Evolutionary conservation across 352 stramenopile genomes (phyloP).

Genomic region (Globisporangium acanthophoron): DNA sequence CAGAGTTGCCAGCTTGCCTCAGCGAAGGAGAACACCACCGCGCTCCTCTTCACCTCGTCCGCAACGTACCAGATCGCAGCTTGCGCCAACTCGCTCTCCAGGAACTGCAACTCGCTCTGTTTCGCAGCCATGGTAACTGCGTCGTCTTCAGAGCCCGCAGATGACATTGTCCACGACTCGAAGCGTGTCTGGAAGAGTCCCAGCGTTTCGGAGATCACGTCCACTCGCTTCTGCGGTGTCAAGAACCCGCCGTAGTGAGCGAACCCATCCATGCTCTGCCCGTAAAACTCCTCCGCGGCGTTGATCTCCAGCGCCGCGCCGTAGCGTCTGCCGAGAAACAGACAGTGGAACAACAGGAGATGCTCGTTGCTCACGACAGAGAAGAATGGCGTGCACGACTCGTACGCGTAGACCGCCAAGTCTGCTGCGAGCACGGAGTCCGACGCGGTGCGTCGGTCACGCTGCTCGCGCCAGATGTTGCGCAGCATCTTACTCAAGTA

Average conservation of each 20-base stretch:
- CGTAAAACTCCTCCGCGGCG: slow-evolving; percentile 47
- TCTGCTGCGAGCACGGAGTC: slow-evolving; percentile 20
- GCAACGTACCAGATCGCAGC: slow-evolving; percentile 25
- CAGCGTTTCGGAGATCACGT: slow-evolving; percentile 42
- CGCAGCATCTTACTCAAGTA: slow-evolving; percentile 47
- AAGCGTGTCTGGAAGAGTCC: slow-evolving; percentile 39
- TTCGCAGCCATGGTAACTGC: background rate
- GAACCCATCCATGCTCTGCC: slow-evolving; percentile 27
- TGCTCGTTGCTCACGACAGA: slow-evolving; percentile 64
- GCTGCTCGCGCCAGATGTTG: slow-evolving; percentile 42
- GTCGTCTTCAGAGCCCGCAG: slow-evolving; percentile 12
- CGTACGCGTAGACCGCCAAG: slow-evolving; percentile 60
- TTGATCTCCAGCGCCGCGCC: slow-evolving; percentile 5
- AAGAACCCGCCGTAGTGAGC: slow-evolving; percentile 35
- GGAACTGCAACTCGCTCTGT: slow-evolving; percentile 30
- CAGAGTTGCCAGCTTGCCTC: slow-evolving; percentile 7
- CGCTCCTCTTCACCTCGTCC: slow-evolving; percentile 15
- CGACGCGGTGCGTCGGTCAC: background rate
- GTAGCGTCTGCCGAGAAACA: slow-evolving; percentile 36
- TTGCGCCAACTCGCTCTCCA: slow-evolving; percentile 31
- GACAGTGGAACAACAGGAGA: slow-evolving; percentile 45
- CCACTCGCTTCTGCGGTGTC: slow-evolving; percentile 36
- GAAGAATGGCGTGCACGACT: slow-evolving; percentile 56
- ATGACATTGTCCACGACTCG: slow-evolving; percentile 27
- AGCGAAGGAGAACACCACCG: background rate